Evolutionary conservation across 345 rosid species (phyloP), one percentile per base, ranked within the genome.

Genomic region (Salix caprea): DNA sequence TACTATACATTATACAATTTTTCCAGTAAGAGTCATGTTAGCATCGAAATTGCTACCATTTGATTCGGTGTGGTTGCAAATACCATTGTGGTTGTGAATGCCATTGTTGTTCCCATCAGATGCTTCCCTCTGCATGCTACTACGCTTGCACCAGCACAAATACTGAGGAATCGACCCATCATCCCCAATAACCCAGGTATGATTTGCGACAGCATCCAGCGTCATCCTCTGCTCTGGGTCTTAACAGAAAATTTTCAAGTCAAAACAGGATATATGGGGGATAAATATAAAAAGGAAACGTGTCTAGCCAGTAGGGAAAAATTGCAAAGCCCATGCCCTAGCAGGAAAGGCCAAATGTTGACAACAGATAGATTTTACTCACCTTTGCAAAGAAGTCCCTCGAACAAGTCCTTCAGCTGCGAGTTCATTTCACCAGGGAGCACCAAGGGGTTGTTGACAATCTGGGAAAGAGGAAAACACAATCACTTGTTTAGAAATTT

Each of bases 321-420:
- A 44, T 30, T 52, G 26, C 34, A 34, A 66, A 50, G 23, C n/a
- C 24, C 7, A 54, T 21, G 21, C 14, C 62, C 62, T 44, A 44
- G 50, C 15, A 12, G 28, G 34, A 30, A 24, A 5, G 34, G 19
- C 19, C 19, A 24, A 39, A 21, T 11, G 54, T n/a, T 16, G 44
- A 40, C 18, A 26, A 11, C 58, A 46, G 23, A 61, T 21, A 10
- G 44, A 67, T 32, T 61, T 32, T 2, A 77, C 91, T 73, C 71
- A 90, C 99, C 93, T 88, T 96, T 96, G 89, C 93, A 88, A 76
- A 96, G 98, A 73, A 96, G 91, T 52, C 99, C 97, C 81, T 90
- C 92, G 36, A 96, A 76, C 77, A 96, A 86, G 79, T 85, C 87
- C 84, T 84, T 87, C 62, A 96, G 87, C 62, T 81, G 89, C 1